Evolutionary conservation across 108 stramenopile species (phyloP).

Genomic region (Fragilariopsis cylindrus): DNA sequence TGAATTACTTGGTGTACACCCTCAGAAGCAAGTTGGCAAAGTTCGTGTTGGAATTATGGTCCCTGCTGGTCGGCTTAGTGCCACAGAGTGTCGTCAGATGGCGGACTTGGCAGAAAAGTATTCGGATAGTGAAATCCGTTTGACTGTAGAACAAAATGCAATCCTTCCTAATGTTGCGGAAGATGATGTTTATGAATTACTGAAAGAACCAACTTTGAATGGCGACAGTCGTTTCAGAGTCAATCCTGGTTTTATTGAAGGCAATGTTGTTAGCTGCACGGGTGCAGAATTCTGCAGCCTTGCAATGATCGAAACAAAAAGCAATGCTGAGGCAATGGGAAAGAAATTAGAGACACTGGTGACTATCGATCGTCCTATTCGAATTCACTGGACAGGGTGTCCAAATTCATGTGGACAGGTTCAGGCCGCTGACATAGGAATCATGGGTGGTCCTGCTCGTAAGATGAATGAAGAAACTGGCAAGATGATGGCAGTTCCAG

Average conservation of each 20-base stretch:
- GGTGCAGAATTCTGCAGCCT: conserved; percentile 94
- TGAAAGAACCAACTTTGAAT: conserved; percentile 58
- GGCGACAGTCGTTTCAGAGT: conserved; percentile 57
- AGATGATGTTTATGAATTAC: conserved; percentile 59
- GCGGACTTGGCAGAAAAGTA: conserved; percentile 89
- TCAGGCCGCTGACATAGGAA: conserved; percentile 93
- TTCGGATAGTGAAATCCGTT: conserved; percentile 84
- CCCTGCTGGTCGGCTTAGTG: conserved; percentile 83
- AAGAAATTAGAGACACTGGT: conserved; percentile 82
- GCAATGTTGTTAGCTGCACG: conserved; percentile 90
- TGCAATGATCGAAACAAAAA: conserved; percentile 91
- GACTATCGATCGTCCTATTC: conserved; percentile 74
- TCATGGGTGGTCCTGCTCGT: conserved; percentile 93
- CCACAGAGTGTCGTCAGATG: conserved; percentile 70
- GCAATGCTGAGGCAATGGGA: conserved; percentile 64
- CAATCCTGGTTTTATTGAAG: conserved; percentile 79
- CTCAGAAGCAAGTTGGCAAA: conserved; percentile 84
- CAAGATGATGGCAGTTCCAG: conserved; percentile 89
- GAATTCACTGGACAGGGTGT: conserved; percentile 97
- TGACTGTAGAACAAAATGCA: conserved; percentile 95
- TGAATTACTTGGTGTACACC: conserved; percentile 87
- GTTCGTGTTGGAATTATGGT: conserved; percentile 86
- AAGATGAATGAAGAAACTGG: conserved; percentile 60
- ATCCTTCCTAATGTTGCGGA: conserved; percentile 91
- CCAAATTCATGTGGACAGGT: conserved; percentile 95